A percentile compares a stretch with the other conserved stretches of the same genome.
phyloP scores from a whole-genome alignment of 768 basidiomycete genomes.

The Kwoniella sp. region DNA sequence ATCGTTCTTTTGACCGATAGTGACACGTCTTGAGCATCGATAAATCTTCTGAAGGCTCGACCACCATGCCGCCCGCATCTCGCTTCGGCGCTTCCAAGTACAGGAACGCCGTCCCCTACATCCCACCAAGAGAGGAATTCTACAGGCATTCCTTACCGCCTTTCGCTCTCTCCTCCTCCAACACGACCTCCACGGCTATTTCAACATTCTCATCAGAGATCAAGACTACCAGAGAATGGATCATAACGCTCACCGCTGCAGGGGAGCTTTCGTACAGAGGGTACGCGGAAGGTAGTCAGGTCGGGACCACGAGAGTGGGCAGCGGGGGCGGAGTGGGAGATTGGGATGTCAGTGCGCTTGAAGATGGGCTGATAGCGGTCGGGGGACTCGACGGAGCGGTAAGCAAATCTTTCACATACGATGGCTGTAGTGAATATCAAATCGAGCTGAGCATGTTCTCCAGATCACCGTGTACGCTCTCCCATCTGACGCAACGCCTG shows the following conservation, averaged over 20 bases:
- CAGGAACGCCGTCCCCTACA: slow-evolving; percentile 34
- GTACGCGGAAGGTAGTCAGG: slow-evolving; percentile 20
- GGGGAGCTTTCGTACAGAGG: slow-evolving; percentile 38
- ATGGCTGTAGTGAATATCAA: background rate
- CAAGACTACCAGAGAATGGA: slow-evolving; percentile 40
- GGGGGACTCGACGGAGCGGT: slow-evolving; percentile 45
- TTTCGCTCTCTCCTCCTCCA: slow-evolving; percentile 13
- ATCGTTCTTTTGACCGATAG: no score
- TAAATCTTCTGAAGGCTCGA: no score
- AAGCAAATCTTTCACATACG: slow-evolving; percentile 10
- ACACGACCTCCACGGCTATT: slow-evolving; percentile 14
- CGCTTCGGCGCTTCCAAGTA: slow-evolving; percentile 47
- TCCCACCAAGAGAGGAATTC: slow-evolving; percentile 38
- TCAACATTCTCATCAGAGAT: slow-evolving; percentile 43
- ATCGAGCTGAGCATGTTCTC: background rate
- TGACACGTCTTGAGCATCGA: no score
- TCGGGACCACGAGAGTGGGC: slow-evolving; percentile 28
- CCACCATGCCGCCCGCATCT: slow-evolving; percentile 5
- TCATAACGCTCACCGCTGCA: slow-evolving; percentile 34
- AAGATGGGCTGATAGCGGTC: slow-evolving; percentile 35
- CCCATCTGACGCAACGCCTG: background rate
- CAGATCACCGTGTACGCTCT: slow-evolving; percentile 25
- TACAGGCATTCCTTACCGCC: slow-evolving; percentile 30
- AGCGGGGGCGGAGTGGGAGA: slow-evolving; percentile 42
- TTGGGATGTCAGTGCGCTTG: slow-evolving; percentile 44